A percentile compares a stretch with the other conserved stretches of the same genome.
phyloP scores from a whole-genome alignment of 805 yeast species.

The Candida ulmi region DNA sequence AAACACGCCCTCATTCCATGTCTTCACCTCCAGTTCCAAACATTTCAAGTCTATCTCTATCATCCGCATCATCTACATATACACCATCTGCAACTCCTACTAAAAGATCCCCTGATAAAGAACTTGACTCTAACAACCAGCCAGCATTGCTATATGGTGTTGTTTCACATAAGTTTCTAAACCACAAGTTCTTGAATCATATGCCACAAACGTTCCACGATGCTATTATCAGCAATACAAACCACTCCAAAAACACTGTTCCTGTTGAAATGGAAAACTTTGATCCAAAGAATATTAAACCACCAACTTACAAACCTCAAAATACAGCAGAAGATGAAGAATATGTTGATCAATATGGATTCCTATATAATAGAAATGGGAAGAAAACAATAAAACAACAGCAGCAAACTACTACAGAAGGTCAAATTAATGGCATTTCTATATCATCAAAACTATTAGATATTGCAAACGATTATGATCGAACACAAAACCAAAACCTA shows the following conservation, averaged over 20 bases:
- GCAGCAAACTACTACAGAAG: not conserved
- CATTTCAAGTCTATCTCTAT: not conserved
- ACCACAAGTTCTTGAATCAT: conserved; percentile 13
- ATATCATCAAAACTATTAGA: conserved; percentile 17
- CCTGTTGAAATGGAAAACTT: conserved; percentile 41
- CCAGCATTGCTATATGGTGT: conserved; percentile 6
- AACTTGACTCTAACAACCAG: not conserved
- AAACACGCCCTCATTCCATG: conserved; percentile 18
- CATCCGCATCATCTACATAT: no score
- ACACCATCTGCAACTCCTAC: not conserved
- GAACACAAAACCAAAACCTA: conserved; percentile 30
- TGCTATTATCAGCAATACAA: conserved; percentile 9
- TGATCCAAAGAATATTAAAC: conserved; percentile 24
- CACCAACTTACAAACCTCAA: conserved; percentile 22
- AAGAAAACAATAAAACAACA: not conserved
- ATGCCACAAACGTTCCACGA: conserved; percentile 20
- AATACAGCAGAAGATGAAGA: conserved; percentile 4
- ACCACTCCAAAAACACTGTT: conserved; percentile 3
- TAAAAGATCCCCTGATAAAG: not conserved
- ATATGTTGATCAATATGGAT: conserved; percentile 45
- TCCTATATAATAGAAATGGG: conserved; percentile 31
- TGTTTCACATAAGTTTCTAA: conserved; percentile 14
- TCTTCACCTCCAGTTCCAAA: conserved; percentile 7
- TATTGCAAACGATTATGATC: conserved; percentile 38
- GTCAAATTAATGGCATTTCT: not conserved